Percentiles rank a stretch among this genome's conserved stretches.
Evolutionary conservation across 371 early-diverging fungal genomes (phyloP).

Genomic region (Mortierella sp.): DNA sequence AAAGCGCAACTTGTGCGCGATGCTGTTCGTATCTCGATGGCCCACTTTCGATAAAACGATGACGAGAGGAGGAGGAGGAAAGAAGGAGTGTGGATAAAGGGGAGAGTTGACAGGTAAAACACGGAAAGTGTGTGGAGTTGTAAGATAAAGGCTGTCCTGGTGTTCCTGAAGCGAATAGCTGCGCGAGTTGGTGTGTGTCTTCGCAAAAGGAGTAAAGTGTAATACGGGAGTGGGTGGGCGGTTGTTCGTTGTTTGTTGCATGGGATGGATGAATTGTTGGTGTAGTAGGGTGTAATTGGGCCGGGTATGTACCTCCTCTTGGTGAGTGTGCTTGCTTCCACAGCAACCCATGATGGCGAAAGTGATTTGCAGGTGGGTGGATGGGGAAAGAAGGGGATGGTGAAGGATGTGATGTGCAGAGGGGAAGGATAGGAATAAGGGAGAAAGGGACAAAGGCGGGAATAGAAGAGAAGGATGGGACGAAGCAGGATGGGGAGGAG

Average conservation of each 20-base stretch:
- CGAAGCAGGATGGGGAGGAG: background rate
- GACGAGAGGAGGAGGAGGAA: background rate
- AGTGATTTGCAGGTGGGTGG: constrained; percentile 3
- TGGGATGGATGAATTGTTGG: background rate
- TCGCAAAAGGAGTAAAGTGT: no score
- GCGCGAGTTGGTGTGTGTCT: background rate
- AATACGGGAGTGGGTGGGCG: no score
- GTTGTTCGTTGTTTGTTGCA: background rate
- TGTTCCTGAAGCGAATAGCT: background rate
- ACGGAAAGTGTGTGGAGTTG: background rate
- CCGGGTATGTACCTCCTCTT: constrained; percentile 30
- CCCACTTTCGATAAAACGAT: background rate
- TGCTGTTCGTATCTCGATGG: background rate
- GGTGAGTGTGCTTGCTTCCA: constrained; percentile 40
- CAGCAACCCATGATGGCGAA: constrained; percentile 45
- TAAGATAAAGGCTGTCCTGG: no score
- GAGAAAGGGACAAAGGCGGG: background rate
- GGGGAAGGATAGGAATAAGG: background rate
- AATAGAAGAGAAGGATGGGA: background rate
- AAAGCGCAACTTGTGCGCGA: background rate
- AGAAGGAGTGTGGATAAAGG: background rate
- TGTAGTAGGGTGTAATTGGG: background rate
- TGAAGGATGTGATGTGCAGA: background rate
- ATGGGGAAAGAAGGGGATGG: background rate
- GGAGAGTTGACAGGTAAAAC: background rate